These are phyloP conservation scores for Pseudozyma flocculosa DNA, from an alignment of 1,284 basidiomycete genomes.

Conservation along the genomic window DNA sequence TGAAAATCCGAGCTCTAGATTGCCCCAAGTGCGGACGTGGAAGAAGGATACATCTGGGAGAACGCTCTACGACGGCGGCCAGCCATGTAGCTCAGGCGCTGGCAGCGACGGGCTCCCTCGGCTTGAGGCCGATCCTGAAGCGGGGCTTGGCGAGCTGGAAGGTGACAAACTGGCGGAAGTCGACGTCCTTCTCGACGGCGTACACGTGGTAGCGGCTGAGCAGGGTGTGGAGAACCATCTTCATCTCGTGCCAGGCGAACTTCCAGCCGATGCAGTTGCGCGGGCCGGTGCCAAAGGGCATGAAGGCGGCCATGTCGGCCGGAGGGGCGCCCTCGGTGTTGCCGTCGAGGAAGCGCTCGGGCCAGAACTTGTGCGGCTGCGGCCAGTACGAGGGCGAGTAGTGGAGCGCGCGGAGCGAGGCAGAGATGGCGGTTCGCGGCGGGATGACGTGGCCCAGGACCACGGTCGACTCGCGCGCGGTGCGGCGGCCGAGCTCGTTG, in stretches of 20 bases:
- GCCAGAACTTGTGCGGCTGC: conserved; percentile 5
- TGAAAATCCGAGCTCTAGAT: too few species aligned
- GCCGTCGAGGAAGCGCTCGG: conserved; percentile 5
- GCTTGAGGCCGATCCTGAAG: conserved; percentile 2
- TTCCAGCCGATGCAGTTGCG: conserved; percentile 8
- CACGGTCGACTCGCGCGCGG: conserved; percentile 2
- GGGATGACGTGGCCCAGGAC: conserved; percentile 8
- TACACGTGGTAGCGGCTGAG: conserved; percentile 2
- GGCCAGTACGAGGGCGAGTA: conserved; percentile 6
- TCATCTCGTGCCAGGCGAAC: conserved; percentile 13
- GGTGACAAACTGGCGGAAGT: conserved; percentile 11
- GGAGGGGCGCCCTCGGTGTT: not conserved
- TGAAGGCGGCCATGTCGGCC: conserved; percentile 9
- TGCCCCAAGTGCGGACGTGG: too few species aligned
- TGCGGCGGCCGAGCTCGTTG: conserved; percentile 4
- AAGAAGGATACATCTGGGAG: too few species aligned
- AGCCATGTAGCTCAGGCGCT: too few species aligned
- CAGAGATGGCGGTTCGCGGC: conserved; percentile 7
- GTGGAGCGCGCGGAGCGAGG: conserved; percentile 6
- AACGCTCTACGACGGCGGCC: too few species aligned
- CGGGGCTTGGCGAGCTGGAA: conserved; percentile 7
- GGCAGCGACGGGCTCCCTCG: not conserved
- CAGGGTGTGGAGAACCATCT: conserved; percentile 7
- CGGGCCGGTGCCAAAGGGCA: conserved; percentile 8
- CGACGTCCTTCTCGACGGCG: conserved; percentile 6